These are phyloP conservation scores for Celoporthe dispersa DNA, from an alignment of 2,329 filamentous ascomycete species.

Conservation along the genomic window DNA sequence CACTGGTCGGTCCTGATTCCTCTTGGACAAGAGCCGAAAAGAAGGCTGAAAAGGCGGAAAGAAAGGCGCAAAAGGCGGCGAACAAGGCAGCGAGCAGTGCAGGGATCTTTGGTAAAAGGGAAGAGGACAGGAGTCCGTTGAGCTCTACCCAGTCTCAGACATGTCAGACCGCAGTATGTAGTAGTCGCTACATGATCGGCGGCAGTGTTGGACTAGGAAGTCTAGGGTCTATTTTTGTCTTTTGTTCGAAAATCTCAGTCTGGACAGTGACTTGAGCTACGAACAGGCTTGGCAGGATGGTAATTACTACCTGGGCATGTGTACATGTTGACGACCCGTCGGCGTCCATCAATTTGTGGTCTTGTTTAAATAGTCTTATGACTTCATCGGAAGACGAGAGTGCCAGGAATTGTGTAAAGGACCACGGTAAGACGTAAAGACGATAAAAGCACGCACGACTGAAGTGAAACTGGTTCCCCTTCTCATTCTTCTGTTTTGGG, in stretches of 20 bases:
- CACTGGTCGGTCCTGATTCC: constrained; percentile 50
- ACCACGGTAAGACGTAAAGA: neutral
- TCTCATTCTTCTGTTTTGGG: neutral
- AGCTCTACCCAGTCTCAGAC: neutral
- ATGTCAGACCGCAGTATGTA: neutral
- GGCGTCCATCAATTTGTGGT: neutral
- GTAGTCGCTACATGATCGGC: neutral
- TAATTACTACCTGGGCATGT: neutral
- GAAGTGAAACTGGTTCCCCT: neutral
- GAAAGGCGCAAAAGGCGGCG: neutral
- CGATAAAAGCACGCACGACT: neutral
- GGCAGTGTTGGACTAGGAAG: neutral
- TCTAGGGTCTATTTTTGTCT: neutral
- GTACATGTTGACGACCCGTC: neutral
- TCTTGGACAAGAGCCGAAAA: constrained; percentile 49
- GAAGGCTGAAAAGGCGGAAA: constrained; percentile 47
- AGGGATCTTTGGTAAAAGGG: neutral
- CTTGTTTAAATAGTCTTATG: neutral
- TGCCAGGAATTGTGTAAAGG: neutral
- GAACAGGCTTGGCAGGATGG: neutral
- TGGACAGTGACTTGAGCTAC: neutral
- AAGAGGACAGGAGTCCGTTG: neutral
- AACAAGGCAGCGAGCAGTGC: neutral
- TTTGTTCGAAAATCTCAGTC: neutral
- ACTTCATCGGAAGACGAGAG: neutral